These are phyloP conservation scores for Ceratocystiopsis minuta DNA, from an alignment of 2,329 filamentous ascomycete genomes.

Conservation along the genomic window DNA sequence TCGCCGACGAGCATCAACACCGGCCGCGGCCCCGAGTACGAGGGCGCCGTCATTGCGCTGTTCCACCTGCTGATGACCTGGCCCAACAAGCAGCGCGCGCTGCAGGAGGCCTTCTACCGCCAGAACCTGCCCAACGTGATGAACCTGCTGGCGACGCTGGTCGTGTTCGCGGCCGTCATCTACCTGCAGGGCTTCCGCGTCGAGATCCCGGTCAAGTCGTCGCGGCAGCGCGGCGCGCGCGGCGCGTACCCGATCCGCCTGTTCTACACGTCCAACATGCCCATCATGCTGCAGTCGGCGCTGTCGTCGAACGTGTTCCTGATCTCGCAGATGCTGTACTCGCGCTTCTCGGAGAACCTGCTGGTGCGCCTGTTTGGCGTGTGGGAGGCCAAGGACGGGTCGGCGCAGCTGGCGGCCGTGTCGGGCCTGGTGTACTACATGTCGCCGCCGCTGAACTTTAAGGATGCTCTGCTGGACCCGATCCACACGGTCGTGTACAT, in stretches of 20 bases:
- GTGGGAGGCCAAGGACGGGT: slow-evolving; percentile 94
- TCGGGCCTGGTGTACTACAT: slow-evolving; percentile 99
- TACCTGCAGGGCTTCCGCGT: slow-evolving; percentile 99
- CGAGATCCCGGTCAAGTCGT: slow-evolving; percentile 98
- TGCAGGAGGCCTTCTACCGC: slow-evolving; percentile 97
- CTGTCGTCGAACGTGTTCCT: slow-evolving; percentile 98
- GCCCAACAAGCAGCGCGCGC: slow-evolving; percentile 97
- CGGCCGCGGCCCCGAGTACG: slow-evolving; percentile 94
- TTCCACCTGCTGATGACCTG: slow-evolving; percentile 97
- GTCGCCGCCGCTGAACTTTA: slow-evolving; percentile 95
- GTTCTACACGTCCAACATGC: slow-evolving; percentile 99
- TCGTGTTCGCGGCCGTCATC: slow-evolving; percentile 94
- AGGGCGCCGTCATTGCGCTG: slow-evolving; percentile 92
- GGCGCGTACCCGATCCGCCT: slow-evolving; percentile 96
- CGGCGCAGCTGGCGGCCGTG: slow-evolving; percentile 81
- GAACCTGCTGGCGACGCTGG: slow-evolving; percentile 85
- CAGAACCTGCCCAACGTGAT: slow-evolving; percentile 99
- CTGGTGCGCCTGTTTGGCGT: slow-evolving; percentile 93
- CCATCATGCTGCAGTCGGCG: slow-evolving; percentile 98
- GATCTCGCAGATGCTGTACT: slow-evolving; percentile 98
- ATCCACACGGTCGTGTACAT: slow-evolving; percentile 95
- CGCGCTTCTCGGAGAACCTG: slow-evolving; percentile 96
- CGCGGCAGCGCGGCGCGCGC: slow-evolving; percentile 94
- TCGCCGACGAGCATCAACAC: slow-evolving; percentile 99
- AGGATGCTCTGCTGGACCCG: slow-evolving; percentile 87